A percentile compares a stretch with the other conserved stretches of the same genome.
Conservation (phyloP, 306 rosid genomes). For the Fagus crenata region DNA sequence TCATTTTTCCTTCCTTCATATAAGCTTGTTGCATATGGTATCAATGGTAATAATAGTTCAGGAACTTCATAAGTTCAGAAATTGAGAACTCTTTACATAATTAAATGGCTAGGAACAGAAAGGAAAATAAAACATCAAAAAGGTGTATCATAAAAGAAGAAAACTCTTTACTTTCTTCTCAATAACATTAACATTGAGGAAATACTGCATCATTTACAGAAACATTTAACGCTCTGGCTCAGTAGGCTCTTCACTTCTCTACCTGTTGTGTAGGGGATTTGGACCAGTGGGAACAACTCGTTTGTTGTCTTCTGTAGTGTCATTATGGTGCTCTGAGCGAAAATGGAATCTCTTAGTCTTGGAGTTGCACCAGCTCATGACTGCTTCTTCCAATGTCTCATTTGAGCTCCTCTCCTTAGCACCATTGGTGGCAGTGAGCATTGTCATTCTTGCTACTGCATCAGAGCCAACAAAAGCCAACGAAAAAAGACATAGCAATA, state of each 20-base stretch:
- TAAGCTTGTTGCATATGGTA: constrained; percentile 17
- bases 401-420: constrained; percentile 37
- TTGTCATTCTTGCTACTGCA: constrained; percentile 44
- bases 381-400: constrained; percentile 13
- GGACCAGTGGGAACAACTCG: constrained; percentile 88
- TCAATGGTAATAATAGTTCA: not conserved
- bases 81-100: not conserved
- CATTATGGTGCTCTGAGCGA: constrained; percentile 16
- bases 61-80: not conserved
- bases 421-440: constrained; percentile 21
- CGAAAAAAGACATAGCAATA: constrained; percentile 46
- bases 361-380: constrained; percentile 32
- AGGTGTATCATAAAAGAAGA: not conserved
- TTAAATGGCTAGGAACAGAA: not conserved
- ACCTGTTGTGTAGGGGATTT: constrained; percentile 84
- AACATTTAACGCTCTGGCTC: not conserved
- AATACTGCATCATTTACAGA: not conserved
- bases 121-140: not conserved
- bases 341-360: constrained; percentile 31
- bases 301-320: constrained; percentile 54
- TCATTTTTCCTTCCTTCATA: constrained; percentile 27
- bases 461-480: constrained; percentile 44
- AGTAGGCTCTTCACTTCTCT: constrained; percentile 29
- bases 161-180: not conserved
- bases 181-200: not conserved